These are phyloP conservation scores for Obelidium mucronatum DNA, from an alignment of 192 early-diverging fungal genomes.

Conservation along the genomic window DNA sequence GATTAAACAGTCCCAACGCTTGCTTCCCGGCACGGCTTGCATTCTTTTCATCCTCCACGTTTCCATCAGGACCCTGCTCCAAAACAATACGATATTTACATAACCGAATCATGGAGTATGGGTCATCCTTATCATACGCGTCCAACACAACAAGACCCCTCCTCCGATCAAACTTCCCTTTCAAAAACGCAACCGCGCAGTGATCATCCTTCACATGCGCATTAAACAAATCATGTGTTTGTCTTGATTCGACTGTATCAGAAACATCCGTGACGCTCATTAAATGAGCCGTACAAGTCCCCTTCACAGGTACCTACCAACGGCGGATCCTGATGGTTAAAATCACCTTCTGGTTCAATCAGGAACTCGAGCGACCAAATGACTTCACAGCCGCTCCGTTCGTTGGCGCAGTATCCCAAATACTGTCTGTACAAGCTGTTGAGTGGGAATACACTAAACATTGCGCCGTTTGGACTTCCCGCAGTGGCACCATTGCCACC, in stretches of 20 bases:
- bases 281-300: not conserved
- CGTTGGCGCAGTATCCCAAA: constrained; percentile 29
- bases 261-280: not conserved
- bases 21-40: constrained; percentile 1
- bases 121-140: constrained; percentile 30
- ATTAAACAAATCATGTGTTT: not conserved
- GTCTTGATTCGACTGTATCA: not conserved
- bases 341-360: not conserved
- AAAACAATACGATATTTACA: constrained; percentile 35
- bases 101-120: constrained; percentile 11
- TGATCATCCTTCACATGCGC: not conserved
- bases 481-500: no score
- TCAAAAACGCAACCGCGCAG: constrained; percentile 17
- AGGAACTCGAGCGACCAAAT: constrained; percentile 31
- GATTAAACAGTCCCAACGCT: constrained; percentile 30
- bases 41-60: not conserved
- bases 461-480: not conserved
- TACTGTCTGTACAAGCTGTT: not conserved
- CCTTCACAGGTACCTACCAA: constrained; percentile 18
- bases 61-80: not conserved
- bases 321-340: not conserved
- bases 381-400: constrained; percentile 31
- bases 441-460: not conserved
- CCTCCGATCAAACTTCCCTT: constrained; percentile 12
- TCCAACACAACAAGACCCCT: constrained; percentile 30